Percentiles rank a stretch among this genome's conserved stretches.
phyloP scores from a whole-genome alignment of 2,329 filamentous ascomycete genomes.

The Chrysoporthe puriensis region DNA sequence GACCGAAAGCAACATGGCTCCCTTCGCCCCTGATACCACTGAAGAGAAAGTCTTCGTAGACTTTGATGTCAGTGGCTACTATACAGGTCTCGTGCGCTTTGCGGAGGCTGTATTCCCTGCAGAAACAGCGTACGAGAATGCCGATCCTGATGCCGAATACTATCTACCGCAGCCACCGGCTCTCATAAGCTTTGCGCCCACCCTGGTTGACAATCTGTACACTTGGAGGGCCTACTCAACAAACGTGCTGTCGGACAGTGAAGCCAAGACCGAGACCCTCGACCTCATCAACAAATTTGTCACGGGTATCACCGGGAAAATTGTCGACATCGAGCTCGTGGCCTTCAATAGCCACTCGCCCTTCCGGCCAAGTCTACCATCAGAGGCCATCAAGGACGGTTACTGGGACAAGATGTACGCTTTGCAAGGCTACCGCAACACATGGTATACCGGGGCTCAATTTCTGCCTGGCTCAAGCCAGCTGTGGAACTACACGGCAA shows the following conservation, averaged over 20 bases:
- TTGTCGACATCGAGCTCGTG: conserved; percentile 24
- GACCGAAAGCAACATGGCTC: conserved; percentile 35
- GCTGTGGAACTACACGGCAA: conserved; percentile 13
- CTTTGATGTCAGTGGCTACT: conserved; percentile 35
- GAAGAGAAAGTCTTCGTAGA: conserved; percentile 29
- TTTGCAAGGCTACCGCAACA: conserved; percentile 40
- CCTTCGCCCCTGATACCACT: conserved; percentile 37
- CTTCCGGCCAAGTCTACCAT: conserved; percentile 33
- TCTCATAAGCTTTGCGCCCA: conserved; percentile 29
- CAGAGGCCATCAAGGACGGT: conserved; percentile 34
- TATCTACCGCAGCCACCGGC: conserved; percentile 25
- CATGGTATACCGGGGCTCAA: conserved; percentile 40
- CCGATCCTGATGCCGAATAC: conserved; percentile 30
- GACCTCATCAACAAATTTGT: conserved; percentile 15
- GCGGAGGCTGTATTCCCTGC: background rate
- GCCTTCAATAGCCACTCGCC: conserved; percentile 32
- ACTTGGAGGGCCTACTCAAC: background rate
- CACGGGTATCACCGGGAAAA: conserved; percentile 3
- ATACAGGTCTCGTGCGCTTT: conserved; percentile 34
- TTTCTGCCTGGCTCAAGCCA: conserved; percentile 16
- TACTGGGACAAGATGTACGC: conserved; percentile 38
- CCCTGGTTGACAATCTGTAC: conserved; percentile 7
- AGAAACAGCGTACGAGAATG: background rate
- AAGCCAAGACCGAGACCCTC: conserved; percentile 18
- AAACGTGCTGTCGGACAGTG: background rate